Evolutionary conservation across 1,284 basidiomycete genomes (phyloP).

Genomic region (Volvariella volvacea): DNA sequence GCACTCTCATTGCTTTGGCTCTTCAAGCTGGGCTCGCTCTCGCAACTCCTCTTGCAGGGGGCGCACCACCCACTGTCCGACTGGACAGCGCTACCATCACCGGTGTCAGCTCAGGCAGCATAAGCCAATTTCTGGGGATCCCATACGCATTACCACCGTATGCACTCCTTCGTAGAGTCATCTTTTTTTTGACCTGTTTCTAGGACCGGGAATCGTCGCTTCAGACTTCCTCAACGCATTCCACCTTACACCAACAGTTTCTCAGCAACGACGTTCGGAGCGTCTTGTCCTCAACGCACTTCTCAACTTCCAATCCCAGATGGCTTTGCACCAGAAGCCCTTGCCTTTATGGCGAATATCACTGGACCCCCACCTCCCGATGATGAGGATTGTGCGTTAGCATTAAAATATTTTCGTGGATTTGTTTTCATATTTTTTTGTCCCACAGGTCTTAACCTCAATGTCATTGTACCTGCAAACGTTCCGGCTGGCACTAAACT

Average conservation of each 20-base stretch:
- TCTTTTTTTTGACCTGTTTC: not conserved
- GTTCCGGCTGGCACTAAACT: conserved; percentile 33
- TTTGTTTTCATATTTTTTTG: not conserved
- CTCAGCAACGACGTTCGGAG: conserved; percentile 35
- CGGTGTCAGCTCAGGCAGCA: conserved; percentile 21
- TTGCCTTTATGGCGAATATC: conserved; percentile 25
- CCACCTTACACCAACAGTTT: conserved; percentile 32
- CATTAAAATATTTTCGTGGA: no score
- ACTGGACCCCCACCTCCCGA: conserved; percentile 23
- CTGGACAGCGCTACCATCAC: conserved; percentile 34
- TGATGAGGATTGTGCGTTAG: conserved; percentile 46
- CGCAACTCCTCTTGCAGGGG: not conserved
- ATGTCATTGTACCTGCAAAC: conserved; percentile 43
- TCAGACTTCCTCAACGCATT: conserved; percentile 37
- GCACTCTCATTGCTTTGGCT: no score
- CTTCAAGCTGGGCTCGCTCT: no score
- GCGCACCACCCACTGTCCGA: conserved; percentile 19
- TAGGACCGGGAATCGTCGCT: conserved; percentile 40
- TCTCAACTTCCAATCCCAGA: conserved; percentile 24
- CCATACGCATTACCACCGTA: conserved; percentile 45
- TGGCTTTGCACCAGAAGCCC: conserved; percentile 22
- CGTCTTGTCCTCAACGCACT: conserved; percentile 44
- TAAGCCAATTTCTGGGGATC: conserved; percentile 41
- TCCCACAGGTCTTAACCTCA: conserved; percentile 47
- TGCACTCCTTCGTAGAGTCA: conserved; percentile 7